These are phyloP conservation scores for Petunia secreta DNA, from an alignment of 257 asterid genomes.

Conservation along the genomic window DNA sequence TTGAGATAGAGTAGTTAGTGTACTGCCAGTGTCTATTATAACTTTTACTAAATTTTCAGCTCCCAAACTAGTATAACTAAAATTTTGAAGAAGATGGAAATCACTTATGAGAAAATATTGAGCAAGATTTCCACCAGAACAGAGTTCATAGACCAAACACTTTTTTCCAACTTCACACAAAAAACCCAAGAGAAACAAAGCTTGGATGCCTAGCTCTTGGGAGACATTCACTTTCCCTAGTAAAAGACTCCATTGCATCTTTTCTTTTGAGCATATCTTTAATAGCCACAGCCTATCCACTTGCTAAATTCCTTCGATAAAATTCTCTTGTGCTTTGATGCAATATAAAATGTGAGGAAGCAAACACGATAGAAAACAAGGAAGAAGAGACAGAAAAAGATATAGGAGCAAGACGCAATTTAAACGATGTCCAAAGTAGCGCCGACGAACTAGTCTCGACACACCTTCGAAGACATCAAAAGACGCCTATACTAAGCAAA, in stretches of 20 bases:
- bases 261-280: slow-evolving; percentile 61
- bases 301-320: slow-evolving; percentile 71
- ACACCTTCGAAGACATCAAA: no score
- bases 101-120: slow-evolving; percentile 57
- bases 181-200: slow-evolving; percentile 74
- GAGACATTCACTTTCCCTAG: slow-evolving; percentile 62
- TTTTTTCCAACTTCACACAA: slow-evolving; percentile 77
- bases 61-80: neutral
- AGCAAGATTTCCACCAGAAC: slow-evolving; percentile 73
- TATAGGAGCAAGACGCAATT: no score
- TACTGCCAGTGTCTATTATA: no score
- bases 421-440: no score
- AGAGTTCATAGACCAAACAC: slow-evolving; percentile 70
- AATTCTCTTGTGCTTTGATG: slow-evolving; percentile 63
- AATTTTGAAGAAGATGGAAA: neutral
- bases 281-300: slow-evolving; percentile 79
- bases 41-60: no score
- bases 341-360: no score
- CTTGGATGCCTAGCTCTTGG: slow-evolving; percentile 77
- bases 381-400: no score
- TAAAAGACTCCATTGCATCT: slow-evolving; percentile 65
- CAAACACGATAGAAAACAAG: no score
- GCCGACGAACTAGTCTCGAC: no score
- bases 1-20: no score
- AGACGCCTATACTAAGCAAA: no score